phyloP scores from a whole-genome alignment of 2,329 filamentous ascomycete genomes.

The Diaporthe citri region DNA sequence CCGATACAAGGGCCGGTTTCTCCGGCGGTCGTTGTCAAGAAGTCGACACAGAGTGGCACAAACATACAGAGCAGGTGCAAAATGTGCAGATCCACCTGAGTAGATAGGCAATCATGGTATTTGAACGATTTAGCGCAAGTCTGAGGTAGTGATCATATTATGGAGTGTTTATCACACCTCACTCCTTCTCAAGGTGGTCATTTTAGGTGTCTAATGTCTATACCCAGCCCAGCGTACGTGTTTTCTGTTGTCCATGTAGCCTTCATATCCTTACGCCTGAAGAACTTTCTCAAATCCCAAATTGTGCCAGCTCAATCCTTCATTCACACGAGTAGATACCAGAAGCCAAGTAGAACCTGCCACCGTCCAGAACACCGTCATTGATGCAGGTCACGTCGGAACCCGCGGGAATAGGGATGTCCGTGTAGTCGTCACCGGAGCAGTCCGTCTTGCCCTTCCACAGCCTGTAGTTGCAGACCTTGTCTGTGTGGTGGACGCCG shows the following conservation, averaged over 20 bases:
- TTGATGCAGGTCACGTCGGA: constrained; percentile 24
- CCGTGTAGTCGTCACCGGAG: not conserved
- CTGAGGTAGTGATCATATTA: not conserved
- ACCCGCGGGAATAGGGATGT: not conserved
- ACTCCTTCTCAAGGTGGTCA: no score
- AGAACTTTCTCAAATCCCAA: not conserved
- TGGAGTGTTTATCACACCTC: not conserved
- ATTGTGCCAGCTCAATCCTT: not conserved
- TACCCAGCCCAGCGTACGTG: not conserved
- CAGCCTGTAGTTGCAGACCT: constrained; percentile 12
- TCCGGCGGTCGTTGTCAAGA: no score
- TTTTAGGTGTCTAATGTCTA: not conserved
- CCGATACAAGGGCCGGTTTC: no score
- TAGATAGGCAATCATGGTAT: no score
- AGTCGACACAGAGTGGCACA: no score
- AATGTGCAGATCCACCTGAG: no score
- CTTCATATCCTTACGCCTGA: not conserved
- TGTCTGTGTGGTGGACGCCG: constrained; percentile 13
- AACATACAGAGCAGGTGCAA: not conserved
- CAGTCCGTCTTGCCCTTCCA: constrained; percentile 5
- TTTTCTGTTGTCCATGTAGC: not conserved
- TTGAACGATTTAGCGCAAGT: not conserved
- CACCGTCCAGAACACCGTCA: constrained; percentile 10
- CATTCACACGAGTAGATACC: constrained; percentile 11
- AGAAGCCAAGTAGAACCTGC: constrained; percentile 19